Base-by-base conservation (phyloP, 257 asterid genomes). In the Solanum tarapatanum region DNA sequence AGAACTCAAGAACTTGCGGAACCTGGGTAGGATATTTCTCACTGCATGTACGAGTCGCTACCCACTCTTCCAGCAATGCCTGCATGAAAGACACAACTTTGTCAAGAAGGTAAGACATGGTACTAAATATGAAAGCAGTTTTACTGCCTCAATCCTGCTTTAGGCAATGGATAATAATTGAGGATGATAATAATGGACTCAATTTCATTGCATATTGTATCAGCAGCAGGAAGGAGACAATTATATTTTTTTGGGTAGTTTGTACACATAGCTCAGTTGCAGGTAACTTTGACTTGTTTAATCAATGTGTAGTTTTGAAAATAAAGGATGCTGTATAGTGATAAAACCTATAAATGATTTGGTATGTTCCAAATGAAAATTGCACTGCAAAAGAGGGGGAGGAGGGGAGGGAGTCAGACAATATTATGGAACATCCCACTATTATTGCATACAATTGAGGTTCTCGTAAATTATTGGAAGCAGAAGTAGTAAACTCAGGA, bases 51-150 rank as follows among this genome's bases (percentile, higher is more conserved):
- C 94, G 97, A 89, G 94, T 93, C 60, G 95, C 91, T 89, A 96
- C 89, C 98, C 98, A 96, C 93, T 97, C 99, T 94, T 97, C 99
- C 62, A 97, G 95, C 93, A 97, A 90, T 79, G 99, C 99, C 98
- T 95, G 94, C 86, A 82, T 74, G 75, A 80, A 86, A 87, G 35
- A 75, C 90, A 87, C 23, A 90, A 82, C 86, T 68, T 82, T 41
- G 36, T 74, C 82, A 41, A 33, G 60, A 33, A 36, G 80, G 86
- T 74, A 83, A 21, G 13, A 64, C 28, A 84, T 14, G 51, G 83
- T 23, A 77, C 17, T 87, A 45, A 58, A 55, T 28, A 28, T 74
- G 86, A 48, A 16, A 48, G 2, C 85, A 80, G 69, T 45, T 48
- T 55, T 80, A 28, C 68, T 45, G 16, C 69, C 43, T 48, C 26